Evolutionary conservation across 345 rosid species (phyloP).

Genomic region (Gossypium mustelinum): DNA sequence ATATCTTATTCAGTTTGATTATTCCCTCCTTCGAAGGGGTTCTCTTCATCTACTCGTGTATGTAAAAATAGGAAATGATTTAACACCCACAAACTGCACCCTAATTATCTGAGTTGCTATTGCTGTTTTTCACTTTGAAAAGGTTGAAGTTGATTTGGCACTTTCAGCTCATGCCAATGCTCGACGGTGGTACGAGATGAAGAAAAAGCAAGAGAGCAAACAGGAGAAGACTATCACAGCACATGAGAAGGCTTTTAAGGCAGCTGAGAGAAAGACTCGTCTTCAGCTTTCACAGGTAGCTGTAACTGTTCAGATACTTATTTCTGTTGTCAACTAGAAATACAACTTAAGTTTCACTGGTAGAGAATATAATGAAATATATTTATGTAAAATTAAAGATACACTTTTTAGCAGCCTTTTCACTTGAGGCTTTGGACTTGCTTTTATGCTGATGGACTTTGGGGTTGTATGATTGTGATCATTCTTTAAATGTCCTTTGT

Average conservation of each 20-base stretch:
- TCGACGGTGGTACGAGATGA: conserved; percentile 87
- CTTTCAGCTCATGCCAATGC: conserved; percentile 97
- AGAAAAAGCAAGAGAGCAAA: conserved; percentile 90
- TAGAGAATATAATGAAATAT: conserved; percentile 3
- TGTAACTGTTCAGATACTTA: conserved; percentile 10
- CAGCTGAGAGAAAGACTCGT: conserved; percentile 93
- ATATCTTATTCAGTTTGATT: background rate
- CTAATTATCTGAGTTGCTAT: conserved; percentile 1
- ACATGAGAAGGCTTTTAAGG: conserved; percentile 93
- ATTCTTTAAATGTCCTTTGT: background rate
- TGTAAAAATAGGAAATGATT: background rate
- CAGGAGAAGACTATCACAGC: conserved; percentile 93
- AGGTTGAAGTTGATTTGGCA: conserved; percentile 97
- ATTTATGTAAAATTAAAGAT: background rate
- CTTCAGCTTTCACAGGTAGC: conserved; percentile 86
- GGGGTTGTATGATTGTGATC: background rate
- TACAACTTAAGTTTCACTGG: background rate
- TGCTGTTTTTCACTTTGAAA: conserved; percentile 7
- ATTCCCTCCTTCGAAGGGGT: background rate
- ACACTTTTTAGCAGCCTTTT: background rate
- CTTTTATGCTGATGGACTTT: background rate
- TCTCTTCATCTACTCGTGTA: background rate
- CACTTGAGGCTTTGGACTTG: background rate
- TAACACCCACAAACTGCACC: background rate
- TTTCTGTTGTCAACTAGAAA: background rate